Base-by-base conservation (phyloP, 352 stramenopile genomes). In the Pythium rhizo-oryzae region DNA sequence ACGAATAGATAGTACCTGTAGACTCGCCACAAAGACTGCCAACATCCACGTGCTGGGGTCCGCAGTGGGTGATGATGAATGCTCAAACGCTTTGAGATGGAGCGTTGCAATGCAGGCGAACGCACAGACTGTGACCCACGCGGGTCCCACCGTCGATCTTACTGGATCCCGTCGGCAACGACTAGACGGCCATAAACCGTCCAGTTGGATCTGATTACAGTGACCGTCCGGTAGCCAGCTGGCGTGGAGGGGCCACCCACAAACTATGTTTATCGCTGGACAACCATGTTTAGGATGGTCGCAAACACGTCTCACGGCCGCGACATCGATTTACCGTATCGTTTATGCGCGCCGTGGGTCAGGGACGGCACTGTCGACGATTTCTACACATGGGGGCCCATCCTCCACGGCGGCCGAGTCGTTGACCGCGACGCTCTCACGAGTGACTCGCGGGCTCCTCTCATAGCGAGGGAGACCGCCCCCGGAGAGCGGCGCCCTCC, bases 141-240 rank as follows among this genome's bases (percentile, higher is more conserved):
- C 7, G 1, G 12, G 13, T 12, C 11, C 41, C 41, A 47, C 41
- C 18, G 41, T 47, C 41, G 41, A 47, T 47, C 41, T 47, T 47
- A 8, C 9, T n/a, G 30, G 50, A 56, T 56, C 50, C 30, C 37
- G 8, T 9, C 23, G 18, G n/a, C n/a, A n/a, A 47, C 41, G 41
- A n/a, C 41, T 19, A n/a, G 41, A 19, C 18, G 13, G 41, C 15
- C 50, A 30, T 30, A 56, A 35, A 56, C 3, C 9, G 37, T 18
- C 28, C 52, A 58, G 24, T 35, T 58, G 7, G 25, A 58, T 58
- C 52, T 58, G 52, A 58, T 33, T 58, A 25, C 25, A 39, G 28
- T 24, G 16, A n/a, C n/a, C 18, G 28, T 6, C 16, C 11, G 13
- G 46, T 58, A 3, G 4, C 30, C 30, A 44, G 25, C 2, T 25